Evolutionary conservation across 2,329 filamentous ascomycete species (phyloP), one percentile per base, ranked within the genome.

Genomic region (Neonectria coccinea): DNA sequence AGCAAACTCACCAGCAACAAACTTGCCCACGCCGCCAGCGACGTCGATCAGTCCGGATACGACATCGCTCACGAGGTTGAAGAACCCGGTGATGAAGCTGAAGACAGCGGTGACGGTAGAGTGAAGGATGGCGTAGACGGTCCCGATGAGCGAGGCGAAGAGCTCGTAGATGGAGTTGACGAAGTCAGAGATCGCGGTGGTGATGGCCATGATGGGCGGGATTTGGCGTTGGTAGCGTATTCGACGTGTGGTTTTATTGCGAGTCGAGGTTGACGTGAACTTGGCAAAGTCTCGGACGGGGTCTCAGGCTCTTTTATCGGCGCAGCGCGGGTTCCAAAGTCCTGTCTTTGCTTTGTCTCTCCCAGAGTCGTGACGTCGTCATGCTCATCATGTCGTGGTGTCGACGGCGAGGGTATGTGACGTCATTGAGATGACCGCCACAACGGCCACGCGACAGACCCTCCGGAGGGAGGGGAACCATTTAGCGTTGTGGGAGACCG

Each of bases 151-250:
- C 5, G 79, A 80, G 36, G 76, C 70, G 42, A 81, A 63, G 31
- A 83, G 78, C 73, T 82, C 80, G 64, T 78, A 81, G 70, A 82
- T 73, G 71, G 79, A 81, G 68, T 76, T 79, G 72, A 81, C 71
- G 53, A 82, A 73, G 67, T 80, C 77, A 48, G 71, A 69, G 56
- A 82, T 65, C 31, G 79, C 80, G 48, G 72, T 68, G 22, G 75
- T 74, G 71, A 82, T 63, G 47, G 78, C 72, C 78, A 79, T 51
- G 48, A 14, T 51, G 48, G 29, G 29, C 27, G 29, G 36, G 11
- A 79, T 58, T 56, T 77, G 66, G 51, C 18, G 36, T 20, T 36
- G 11, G 25, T 18, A 48, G 36, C 36, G 25, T 42, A 14, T 53
- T 18, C 7, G 12, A 31, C 12, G 11, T 31, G 18, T 45, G 22